Base-by-base conservation (phyloP, 1,284 basidiomycete species). In the Inonotus hispidus region DNA sequence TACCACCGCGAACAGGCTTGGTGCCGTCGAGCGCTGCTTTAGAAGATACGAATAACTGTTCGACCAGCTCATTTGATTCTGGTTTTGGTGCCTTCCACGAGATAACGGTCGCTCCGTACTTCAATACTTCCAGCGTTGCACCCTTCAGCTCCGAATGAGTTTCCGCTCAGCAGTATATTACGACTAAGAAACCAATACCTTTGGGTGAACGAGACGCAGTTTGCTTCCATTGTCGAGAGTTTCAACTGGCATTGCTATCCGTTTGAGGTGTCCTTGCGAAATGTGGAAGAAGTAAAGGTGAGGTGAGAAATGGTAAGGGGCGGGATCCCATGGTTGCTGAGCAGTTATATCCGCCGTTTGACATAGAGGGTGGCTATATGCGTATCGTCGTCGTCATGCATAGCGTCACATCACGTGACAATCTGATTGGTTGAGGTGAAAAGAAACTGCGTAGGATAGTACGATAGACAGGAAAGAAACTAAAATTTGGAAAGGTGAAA, bases 101-200 rank as follows among this genome's bases (percentile, higher is more conserved):
- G 53, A 90, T 77, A 50, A 95, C 79, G 0, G 91, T 92, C 1
- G 92, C 93, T 3, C 93, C 93, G 67, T 89, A 94, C 37, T 88
- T 74, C 13, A 91, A 75, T 63, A 95, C 79, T 71, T 90, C 85
- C 1, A 75, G 86, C 35, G 80, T 82, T 10, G 90, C 72, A 29
- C 91, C 92, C 90, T 93, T 67, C 39, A 53, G 49, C 29, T 46
- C 45, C 62, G 53, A 54, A 25, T 49, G 19, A 43, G 21, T 54
- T 11, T 14, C 16, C 14, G 43, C 7, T 43, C 54, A 27, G 8
- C 27, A 38, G 2, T 3, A n/a, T 5, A 25, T 38, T 19, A 10
- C 5, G 46, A 41, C 35, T 13, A 32, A 7, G 16, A 47, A 19
- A 3, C 19, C 49, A 53, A 37, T 4, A 68, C 66, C 53, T 66